Conservation (phyloP, 1,139 yeast genomes). For the Geotrichum armillariae region DNA sequence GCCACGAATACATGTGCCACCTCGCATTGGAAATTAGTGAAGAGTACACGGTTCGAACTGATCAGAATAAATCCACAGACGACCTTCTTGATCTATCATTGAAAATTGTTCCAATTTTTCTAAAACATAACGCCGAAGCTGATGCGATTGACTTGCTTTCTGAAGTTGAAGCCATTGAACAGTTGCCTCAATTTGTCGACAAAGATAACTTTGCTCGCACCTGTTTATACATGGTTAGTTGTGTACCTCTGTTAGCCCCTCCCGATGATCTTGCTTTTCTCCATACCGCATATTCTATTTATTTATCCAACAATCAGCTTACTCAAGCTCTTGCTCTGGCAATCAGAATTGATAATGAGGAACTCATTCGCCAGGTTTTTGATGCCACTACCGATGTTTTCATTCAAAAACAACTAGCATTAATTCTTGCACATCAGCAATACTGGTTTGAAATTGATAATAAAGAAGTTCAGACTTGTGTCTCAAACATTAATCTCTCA, state of each 20-base stretch:
- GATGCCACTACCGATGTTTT: conserved; percentile 68
- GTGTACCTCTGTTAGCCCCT: conserved; percentile 93
- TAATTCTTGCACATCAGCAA: conserved; percentile 84
- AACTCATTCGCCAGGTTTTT: conserved; percentile 75
- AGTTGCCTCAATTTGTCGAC: conserved; percentile 81
- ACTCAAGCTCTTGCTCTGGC: conserved; percentile 92
- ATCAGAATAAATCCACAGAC: conserved; percentile 42
- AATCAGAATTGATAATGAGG: conserved; percentile 81
- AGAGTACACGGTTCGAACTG: conserved; percentile 68
- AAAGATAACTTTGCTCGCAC: conserved; percentile 83
- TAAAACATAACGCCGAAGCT: conserved; percentile 96
- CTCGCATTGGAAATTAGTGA: conserved; percentile 93
- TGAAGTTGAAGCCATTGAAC: conserved; percentile 85
- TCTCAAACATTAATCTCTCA: conserved; percentile 75
- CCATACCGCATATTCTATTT: conserved; percentile 87
- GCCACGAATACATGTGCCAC: conserved; percentile 96
- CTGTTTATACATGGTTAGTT: conserved; percentile 90
- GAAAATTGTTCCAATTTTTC: conserved; percentile 83
- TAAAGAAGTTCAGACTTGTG: conserved; percentile 80
- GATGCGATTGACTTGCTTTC: conserved; percentile 93
- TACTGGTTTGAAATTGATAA: conserved; percentile 71
- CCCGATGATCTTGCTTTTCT: conserved; percentile 89
- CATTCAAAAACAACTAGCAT: conserved; percentile 86
- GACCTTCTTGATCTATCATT: conserved; percentile 66
- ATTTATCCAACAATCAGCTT: conserved; percentile 72